Percentiles rank a stretch among this genome's conserved stretches.
These are phyloP conservation scores for Suhomyces bokatorum DNA, from an alignment of 1,139 yeast species.

Conservation along the genomic window DNA sequence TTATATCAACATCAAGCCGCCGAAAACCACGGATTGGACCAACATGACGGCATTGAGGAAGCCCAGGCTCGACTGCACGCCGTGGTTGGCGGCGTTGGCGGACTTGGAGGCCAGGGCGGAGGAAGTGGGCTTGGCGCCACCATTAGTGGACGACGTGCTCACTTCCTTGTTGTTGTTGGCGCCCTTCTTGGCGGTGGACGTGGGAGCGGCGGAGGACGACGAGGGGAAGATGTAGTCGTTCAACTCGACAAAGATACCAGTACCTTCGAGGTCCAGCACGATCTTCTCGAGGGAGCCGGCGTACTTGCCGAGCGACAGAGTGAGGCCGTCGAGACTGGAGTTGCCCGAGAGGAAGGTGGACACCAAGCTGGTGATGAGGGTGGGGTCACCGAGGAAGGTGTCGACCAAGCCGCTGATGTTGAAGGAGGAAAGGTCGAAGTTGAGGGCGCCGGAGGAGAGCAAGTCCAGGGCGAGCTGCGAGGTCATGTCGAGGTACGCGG, in stretches of 20 bases:
- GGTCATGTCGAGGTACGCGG: constrained; percentile 41
- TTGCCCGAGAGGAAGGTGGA: constrained; percentile 24
- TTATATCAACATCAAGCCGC: constrained; percentile 22
- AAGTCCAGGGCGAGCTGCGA: constrained; percentile 31
- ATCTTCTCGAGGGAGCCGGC: constrained; percentile 33
- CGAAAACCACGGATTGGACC: constrained; percentile 23
- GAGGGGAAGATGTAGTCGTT: constrained; percentile 40
- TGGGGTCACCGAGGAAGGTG: constrained; percentile 29
- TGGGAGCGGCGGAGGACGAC: constrained; percentile 14
- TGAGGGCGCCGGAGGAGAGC: constrained; percentile 28
- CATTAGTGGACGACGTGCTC: constrained; percentile 7
- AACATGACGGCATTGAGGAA: constrained; percentile 18
- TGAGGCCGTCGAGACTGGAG: constrained; percentile 12
- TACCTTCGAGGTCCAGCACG: constrained; percentile 35
- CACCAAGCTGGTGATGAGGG: constrained; percentile 23
- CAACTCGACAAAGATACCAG: constrained; percentile 43
- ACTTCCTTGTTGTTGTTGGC: constrained; percentile 13
- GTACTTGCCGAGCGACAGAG: constrained; percentile 28
- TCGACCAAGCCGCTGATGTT: constrained; percentile 32
- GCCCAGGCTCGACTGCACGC: constrained; percentile 13
- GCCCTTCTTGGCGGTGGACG: constrained; percentile 8
- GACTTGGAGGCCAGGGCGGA: constrained; percentile 13
- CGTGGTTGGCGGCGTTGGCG: constrained; percentile 15
- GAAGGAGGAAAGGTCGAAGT: constrained; percentile 22
- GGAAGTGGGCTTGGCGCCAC: constrained; percentile 8